These are phyloP conservation scores for Rhodotorula mucilaginosa DNA, from an alignment of 1,284 basidiomycete species.

Conservation along the genomic window DNA sequence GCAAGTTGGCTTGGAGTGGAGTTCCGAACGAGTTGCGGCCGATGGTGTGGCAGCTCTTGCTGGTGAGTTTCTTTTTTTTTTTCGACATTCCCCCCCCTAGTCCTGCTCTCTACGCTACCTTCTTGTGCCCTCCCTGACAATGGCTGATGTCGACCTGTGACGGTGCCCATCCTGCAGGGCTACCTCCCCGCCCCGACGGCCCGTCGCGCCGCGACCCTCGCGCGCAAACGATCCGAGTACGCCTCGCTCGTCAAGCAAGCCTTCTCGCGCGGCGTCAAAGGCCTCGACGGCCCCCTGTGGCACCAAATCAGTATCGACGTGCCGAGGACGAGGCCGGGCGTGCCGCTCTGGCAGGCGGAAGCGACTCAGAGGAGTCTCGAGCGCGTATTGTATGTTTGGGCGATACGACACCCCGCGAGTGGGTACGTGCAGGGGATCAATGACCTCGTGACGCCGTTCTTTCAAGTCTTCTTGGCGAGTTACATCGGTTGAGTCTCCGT, in stretches of 20 bases:
- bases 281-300: constrained; percentile 89
- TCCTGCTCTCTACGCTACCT: neutral
- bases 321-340: constrained; percentile 87
- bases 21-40: constrained; percentile 84
- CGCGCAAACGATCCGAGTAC: constrained; percentile 90
- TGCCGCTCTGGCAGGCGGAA: constrained; percentile 80
- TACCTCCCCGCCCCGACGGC: constrained; percentile 84
- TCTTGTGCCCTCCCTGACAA: neutral
- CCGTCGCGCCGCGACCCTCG: constrained; percentile 71
- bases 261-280: constrained; percentile 78
- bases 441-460: constrained; percentile 91
- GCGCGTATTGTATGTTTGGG: constrained; percentile 93
- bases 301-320: constrained; percentile 98
- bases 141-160: neutral
- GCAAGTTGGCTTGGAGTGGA: constrained; percentile 93
- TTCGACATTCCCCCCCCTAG: no score
- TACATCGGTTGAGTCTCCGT: constrained; percentile 71
- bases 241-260: constrained; percentile 81
- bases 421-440: constrained; percentile 98
- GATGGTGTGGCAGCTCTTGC: constrained; percentile 88
- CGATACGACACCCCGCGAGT: constrained; percentile 90
- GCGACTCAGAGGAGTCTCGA: constrained; percentile 86
- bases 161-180: constrained; percentile 58
- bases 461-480: constrained; percentile 85
- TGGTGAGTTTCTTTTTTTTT: constrained; percentile 55